Conservation (phyloP, 306 rosid species). For the Delonix regia region DNA sequence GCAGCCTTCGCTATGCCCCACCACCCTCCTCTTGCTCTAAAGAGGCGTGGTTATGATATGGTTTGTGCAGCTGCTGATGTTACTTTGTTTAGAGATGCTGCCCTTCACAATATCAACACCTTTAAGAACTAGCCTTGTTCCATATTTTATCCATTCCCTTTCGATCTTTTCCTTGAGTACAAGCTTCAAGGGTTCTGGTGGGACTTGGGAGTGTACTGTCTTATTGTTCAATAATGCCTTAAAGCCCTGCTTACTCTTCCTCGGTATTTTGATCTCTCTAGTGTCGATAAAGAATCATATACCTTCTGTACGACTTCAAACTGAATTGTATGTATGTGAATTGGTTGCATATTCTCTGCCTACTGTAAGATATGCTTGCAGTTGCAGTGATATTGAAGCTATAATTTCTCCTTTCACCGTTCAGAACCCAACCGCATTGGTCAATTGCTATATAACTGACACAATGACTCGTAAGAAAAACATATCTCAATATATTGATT, state of each 20-base stretch:
- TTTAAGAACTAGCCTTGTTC: neutral
- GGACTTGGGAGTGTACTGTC: neutral
- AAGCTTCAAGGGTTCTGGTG: neutral
- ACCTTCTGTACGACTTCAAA: neutral
- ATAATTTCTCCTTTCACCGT: neutral
- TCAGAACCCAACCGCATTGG: no score
- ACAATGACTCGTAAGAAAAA: no score
- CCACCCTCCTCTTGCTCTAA: neutral
- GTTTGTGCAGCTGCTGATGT: neutral
- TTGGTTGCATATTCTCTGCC: neutral
- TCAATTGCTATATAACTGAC: no score
- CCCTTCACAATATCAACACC: neutral
- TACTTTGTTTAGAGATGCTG: conserved; percentile 13
- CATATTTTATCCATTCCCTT: neutral
- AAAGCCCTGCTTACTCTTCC: neutral
- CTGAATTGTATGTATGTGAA: no score
- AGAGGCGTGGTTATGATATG: conserved; percentile 16
- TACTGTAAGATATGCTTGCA: neutral
- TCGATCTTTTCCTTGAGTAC: neutral
- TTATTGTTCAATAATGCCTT: neutral
- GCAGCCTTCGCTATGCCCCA: conserved; percentile 2
- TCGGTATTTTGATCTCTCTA: neutral
- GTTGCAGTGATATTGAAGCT: neutral
- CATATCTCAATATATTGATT: no score
- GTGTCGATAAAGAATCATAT: neutral